Conservation (phyloP, 768 basidiomycete species). For the Xerocomellus chrysenteron region DNA sequence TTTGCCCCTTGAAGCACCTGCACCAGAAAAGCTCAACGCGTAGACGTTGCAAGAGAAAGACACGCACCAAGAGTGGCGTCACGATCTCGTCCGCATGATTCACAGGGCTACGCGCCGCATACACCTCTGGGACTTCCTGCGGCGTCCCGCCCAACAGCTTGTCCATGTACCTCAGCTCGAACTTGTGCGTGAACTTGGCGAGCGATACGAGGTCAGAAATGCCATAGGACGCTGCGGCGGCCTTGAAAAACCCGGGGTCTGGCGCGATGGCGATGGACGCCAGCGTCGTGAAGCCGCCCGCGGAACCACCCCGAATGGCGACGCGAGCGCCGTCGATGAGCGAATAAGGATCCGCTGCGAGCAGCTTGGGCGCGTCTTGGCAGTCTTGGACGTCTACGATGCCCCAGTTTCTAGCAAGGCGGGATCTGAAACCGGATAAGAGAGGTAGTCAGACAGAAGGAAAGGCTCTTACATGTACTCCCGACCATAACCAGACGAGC, state of each 20-base stretch:
- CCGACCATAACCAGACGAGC: constrained; percentile 72
- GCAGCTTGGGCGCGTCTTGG: constrained; percentile 48
- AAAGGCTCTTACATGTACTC: constrained; percentile 47
- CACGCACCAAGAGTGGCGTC: constrained; percentile 58
- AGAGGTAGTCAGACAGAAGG: background rate
- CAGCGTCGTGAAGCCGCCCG: constrained; percentile 73
- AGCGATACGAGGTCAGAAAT: constrained; percentile 62
- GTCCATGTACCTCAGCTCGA: constrained; percentile 57
- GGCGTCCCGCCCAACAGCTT: constrained; percentile 61
- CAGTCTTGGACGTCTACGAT: constrained; percentile 70
- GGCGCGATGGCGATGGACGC: constrained; percentile 42
- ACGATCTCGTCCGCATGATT: constrained; percentile 60
- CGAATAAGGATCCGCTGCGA: constrained; percentile 45
- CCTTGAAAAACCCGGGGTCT: constrained; percentile 48
- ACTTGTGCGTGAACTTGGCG: constrained; percentile 69
- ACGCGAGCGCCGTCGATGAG: constrained; percentile 64
- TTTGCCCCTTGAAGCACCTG: constrained; percentile 69
- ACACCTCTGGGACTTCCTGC: constrained; percentile 54
- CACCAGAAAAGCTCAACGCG: constrained; percentile 8
- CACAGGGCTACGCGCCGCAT: constrained; percentile 60
- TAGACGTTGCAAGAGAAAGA: background rate
- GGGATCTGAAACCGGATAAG: constrained; percentile 32
- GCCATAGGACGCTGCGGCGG: constrained; percentile 66
- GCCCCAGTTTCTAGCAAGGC: constrained; percentile 70
- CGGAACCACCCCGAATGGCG: constrained; percentile 69